phyloP scores from a whole-genome alignment of 2,329 filamentous ascomycete genomes.

The Colletotrichum sp. region DNA sequence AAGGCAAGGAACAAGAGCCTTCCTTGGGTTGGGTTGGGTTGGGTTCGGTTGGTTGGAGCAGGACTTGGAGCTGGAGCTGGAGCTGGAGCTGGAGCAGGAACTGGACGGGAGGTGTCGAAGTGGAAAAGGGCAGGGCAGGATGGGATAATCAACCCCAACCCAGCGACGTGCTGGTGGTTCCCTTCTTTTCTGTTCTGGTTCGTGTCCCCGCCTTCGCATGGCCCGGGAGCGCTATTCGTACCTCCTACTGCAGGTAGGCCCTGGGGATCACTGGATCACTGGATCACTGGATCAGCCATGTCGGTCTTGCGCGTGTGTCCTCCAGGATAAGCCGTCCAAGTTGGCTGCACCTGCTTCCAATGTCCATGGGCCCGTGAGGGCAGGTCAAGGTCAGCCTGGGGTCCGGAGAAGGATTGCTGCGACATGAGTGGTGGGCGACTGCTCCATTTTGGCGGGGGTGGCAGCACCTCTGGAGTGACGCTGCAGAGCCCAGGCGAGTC shows the following conservation, averaged over 20 bases:
- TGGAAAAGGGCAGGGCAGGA: neutral
- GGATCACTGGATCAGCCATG: neutral
- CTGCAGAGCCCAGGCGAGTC: neutral
- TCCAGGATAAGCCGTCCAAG: conserved; percentile 5
- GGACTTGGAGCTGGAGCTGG: neutral
- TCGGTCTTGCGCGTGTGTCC: neutral
- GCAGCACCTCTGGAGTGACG: neutral
- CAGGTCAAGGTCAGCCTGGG: conserved; percentile 8
- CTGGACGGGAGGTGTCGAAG: neutral
- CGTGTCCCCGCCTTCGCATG: conserved; percentile 8
- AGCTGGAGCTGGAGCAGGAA: neutral
- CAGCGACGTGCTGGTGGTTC: conserved; percentile 1
- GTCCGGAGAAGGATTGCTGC: conserved; percentile 15
- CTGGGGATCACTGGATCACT: neutral
- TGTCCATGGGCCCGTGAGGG: neutral
- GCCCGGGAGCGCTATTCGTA: neutral
- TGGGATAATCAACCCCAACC: conserved; percentile 7
- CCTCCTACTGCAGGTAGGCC: neutral
- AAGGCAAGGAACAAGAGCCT: neutral
- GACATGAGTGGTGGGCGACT: conserved; percentile 9
- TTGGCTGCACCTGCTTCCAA: neutral
- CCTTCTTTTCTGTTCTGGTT: neutral
- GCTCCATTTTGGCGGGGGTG: conserved; percentile 7
- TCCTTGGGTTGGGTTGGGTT: neutral
- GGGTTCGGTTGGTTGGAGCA: neutral